Evolutionary conservation across 1,139 yeast species (phyloP), one percentile per base, ranked within the genome.

Genomic region (Sugiyamaella neomexicana): DNA sequence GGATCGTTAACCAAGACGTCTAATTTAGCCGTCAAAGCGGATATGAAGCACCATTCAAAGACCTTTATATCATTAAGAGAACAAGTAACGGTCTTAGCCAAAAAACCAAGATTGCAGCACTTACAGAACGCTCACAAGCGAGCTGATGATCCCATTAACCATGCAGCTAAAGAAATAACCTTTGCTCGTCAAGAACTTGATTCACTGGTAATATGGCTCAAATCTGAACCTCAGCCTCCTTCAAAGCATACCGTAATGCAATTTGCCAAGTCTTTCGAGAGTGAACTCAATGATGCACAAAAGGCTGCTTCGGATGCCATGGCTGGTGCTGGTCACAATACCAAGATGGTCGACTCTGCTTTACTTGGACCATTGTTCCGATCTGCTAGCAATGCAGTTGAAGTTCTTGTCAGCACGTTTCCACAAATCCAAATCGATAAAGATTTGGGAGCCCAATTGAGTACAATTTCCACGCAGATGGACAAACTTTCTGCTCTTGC

Each of bases 251-350:
- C 55, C 12, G 55, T 67, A n/a, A 54, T 60, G 38, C 58, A 61
- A 17, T 56, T 62, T 51, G 59, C 66, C 55, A 56, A 68, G 10
- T 68, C 70, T 39, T 58, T 66, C 10, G 71, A 67, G 54, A 61
- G 64, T 10, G 69, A 68, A 57, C 59, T 67, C 45, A 68, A 66
- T 52, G 63, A 62, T 52, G 54, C 60, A 3, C 62, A 66, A 38
- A 65, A 63, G 6, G 52, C 59, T 34, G 55, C 62, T 31, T 47
- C 62, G 23, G 55, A 60, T 31, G 59, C 65, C 1, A 59, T 66
- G 25, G 56, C 61, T 16, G 62, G 64, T 15, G 40, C 62, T 29
- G 53, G 60, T 15, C 64, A 68, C 15, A 31, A 58, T 20, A 55
- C 68, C 20, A 56, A 58, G 50, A 58, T 58, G 1, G 57, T 66